Evolutionary conservation across 1,139 yeast genomes (phyloP).

Genomic region (Scheffersomyces stambukii): DNA sequence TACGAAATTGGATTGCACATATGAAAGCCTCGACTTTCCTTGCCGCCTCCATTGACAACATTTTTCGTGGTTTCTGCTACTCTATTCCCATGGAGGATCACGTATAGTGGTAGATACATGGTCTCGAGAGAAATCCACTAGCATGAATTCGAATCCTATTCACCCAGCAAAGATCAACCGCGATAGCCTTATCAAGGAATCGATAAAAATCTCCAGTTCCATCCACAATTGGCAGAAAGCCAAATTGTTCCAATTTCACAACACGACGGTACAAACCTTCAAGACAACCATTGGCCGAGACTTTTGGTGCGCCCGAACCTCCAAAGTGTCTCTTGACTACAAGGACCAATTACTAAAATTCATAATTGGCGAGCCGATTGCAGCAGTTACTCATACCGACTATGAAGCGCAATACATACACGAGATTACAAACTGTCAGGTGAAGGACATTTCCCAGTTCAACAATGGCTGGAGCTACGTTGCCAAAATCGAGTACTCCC

Average conservation of each 20-base stretch:
- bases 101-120: too few species aligned
- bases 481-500: constrained; percentile 38
- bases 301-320: constrained; percentile 7
- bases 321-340: constrained; percentile 1
- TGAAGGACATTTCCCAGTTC: constrained; percentile 6
- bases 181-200: too few species aligned
- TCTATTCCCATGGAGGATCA: too few species aligned
- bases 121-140: too few species aligned
- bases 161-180: too few species aligned
- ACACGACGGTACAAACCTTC: neutral
- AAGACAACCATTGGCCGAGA: neutral
- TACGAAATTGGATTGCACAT: too few species aligned
- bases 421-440: constrained; percentile 19
- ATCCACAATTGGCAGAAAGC: too few species aligned
- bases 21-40: too few species aligned
- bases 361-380: constrained; percentile 8
- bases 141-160: too few species aligned
- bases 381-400: constrained; percentile 27
- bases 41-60: too few species aligned
- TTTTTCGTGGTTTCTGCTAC: too few species aligned
- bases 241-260: neutral
- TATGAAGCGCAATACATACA: constrained; percentile 33
- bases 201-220: too few species aligned
- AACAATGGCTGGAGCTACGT: constrained; percentile 15
- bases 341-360: constrained; percentile 3